Base-by-base conservation (phyloP, 163 green algal species). In the Chlorella variabilis region DNA sequence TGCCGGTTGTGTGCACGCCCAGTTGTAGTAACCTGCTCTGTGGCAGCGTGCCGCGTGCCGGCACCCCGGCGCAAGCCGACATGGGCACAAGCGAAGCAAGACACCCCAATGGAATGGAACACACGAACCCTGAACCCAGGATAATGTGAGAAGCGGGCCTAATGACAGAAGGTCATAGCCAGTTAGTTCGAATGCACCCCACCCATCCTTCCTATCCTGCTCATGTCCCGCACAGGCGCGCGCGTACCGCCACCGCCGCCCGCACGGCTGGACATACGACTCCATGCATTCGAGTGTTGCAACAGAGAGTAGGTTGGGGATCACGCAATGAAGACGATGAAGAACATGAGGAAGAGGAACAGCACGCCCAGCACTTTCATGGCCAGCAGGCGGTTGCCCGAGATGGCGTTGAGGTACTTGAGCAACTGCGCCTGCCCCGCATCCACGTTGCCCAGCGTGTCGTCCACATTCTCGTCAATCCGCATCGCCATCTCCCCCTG, bases 401-500 rank as follows among this genome's bases (percentile, higher is more conserved):
- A 95, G 58, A 99, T 96, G 51, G 84, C 94, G 86, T 95, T 97
- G 15, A 98, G 83, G 87, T 99, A 99, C 86, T 98, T 98, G 42
- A 99, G 88, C 62, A 99, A 90, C 88, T 98, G 95, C 42, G 87
- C 89, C 85, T 99, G 96, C 38, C 96, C 97, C 23, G 80, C 90
- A 61, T 98, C 95, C n/a, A 99, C 97, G 77, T 99, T 98, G 17
- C 69, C 76, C 63, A 99, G 78, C 23, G 96, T 96, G 59, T 99
- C 97, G 39, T 98, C 94, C 25, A 99, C 89, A 87, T 99, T 98
- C 51, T 98, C 96, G 83, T 99, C 97, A 75, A 99, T 99, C 45
- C 97, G 93, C 42, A 97, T 89, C 9, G 97, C 94, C 88, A 99
- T 91, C 88, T 99, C 97, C 7, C 97, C 97, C 84, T 81, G 75